A percentile compares a stretch with the other conserved stretches of the same genome.
phyloP scores from a whole-genome alignment of 106 monocot species.

The Dendrobium chrysotoxum region DNA sequence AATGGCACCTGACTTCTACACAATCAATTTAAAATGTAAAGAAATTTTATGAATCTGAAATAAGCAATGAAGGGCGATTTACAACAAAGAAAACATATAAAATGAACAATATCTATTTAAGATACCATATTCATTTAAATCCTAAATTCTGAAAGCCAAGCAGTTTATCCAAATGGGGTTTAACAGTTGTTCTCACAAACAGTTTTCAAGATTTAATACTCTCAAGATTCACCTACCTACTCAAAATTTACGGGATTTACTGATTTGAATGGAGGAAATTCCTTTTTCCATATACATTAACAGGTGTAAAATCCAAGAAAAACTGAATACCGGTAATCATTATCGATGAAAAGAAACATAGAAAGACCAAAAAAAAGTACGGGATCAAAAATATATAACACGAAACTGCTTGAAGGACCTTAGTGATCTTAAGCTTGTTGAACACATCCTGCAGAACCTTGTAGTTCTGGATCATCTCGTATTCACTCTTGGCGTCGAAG shows the following conservation, averaged over 20 bases:
- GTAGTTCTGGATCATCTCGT: conserved; percentile 99
- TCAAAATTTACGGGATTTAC: too few species aligned
- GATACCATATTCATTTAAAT: background rate
- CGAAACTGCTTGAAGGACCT: conserved; percentile 29
- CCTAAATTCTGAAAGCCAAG: background rate
- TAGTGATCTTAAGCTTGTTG: conserved; percentile 97
- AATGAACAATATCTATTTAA: background rate
- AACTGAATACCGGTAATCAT: too few species aligned
- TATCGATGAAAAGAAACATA: too few species aligned
- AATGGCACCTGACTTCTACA: too few species aligned
- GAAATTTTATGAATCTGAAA: too few species aligned
- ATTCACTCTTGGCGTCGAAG: conserved; percentile 96
- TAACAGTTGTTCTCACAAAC: background rate
- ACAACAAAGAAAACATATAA: background rate
- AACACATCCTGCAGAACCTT: conserved; percentile 99
- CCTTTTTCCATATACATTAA: too few species aligned
- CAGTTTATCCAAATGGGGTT: background rate
- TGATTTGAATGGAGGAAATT: too few species aligned
- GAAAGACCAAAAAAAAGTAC: background rate
- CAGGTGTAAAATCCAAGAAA: too few species aligned
- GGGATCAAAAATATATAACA: background rate
- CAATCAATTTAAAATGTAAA: too few species aligned
- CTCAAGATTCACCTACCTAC: too few species aligned
- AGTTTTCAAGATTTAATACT: too few species aligned
- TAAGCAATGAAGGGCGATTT: too few species aligned